Conservation (phyloP, 305 asterid genomes). For the Withania somnifera region DNA sequence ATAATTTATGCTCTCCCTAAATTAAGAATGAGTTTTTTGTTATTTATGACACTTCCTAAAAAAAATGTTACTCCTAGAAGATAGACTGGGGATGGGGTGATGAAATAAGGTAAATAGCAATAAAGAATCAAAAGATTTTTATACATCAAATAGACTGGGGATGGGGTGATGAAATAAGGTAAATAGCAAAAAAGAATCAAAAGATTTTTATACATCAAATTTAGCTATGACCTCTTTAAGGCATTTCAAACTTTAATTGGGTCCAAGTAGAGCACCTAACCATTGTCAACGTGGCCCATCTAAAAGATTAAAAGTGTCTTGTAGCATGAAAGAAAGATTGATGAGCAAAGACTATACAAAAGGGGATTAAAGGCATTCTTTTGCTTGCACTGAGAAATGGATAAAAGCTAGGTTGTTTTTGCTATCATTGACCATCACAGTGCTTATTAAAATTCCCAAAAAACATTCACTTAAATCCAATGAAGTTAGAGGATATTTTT, state of each 20-base stretch:
- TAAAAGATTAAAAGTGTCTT: conserved; percentile 2
- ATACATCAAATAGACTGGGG: background rate
- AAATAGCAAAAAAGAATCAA: background rate
- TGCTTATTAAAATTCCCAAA: conserved; percentile 15
- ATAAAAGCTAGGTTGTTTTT: conserved; percentile 21
- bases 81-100: background rate
- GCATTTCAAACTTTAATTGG: conserved; percentile 2
- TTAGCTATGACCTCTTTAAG: background rate
- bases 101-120: background rate
- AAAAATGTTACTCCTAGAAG: no score
- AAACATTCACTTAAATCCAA: conserved; percentile 12
- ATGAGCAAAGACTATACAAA: conserved; percentile 1
- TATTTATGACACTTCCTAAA: no score
- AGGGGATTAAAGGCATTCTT: conserved; percentile 37
- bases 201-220: background rate
- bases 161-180: background rate
- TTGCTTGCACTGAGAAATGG: conserved; percentile 36
- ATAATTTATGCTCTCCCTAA: no score
- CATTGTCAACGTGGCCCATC: conserved; percentile 9
- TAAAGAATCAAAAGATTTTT: background rate
- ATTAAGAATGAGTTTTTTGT: no score
- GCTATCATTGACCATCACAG: conserved; percentile 53
- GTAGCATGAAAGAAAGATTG: background rate
- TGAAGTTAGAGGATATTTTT: background rate
- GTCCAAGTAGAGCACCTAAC: background rate